These are phyloP conservation scores for Talaromyces verruculosus DNA, from an alignment of 2,329 filamentous ascomycete species.

Conservation along the genomic window DNA sequence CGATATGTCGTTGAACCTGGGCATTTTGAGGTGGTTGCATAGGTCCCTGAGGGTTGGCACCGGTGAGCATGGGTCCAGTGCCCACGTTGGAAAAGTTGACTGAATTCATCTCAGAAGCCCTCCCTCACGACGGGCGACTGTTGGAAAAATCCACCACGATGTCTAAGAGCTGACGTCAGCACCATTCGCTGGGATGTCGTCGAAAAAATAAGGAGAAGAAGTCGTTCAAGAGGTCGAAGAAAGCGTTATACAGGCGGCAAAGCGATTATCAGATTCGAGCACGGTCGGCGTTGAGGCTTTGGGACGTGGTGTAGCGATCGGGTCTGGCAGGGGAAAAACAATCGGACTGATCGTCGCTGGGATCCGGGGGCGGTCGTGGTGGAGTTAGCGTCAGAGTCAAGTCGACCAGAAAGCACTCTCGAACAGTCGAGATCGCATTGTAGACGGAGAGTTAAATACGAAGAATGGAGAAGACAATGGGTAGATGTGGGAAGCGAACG, in stretches of 20 bases:
- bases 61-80: conserved; percentile 35
- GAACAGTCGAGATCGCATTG: conserved; percentile 16
- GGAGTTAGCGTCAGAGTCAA: conserved; percentile 9
- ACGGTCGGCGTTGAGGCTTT: conserved; percentile 22
- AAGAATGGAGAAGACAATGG: not conserved
- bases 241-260: conserved; percentile 13
- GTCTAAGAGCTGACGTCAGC: conserved; percentile 33
- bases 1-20: conserved; percentile 42
- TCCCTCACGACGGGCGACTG: conserved; percentile 38
- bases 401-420: conserved; percentile 10
- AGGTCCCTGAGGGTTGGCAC: conserved; percentile 33
- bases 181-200: conserved; percentile 32
- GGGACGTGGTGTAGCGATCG: conserved; percentile 20
- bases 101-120: conserved; percentile 45
- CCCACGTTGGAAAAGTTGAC: conserved; percentile 41
- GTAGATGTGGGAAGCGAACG: not conserved
- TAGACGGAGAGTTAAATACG: conserved; percentile 27
- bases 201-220: not conserved
- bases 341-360: conserved; percentile 15
- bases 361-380: conserved; percentile 6
- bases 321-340: not conserved
- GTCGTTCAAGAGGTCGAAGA: conserved; percentile 20
- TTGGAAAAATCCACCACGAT: conserved; percentile 36
- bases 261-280: not conserved
- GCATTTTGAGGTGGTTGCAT: conserved; percentile 40